These are phyloP conservation scores for Saccharomycopsis sp. DNA, from an alignment of 805 yeast genomes.

Conservation along the genomic window DNA sequence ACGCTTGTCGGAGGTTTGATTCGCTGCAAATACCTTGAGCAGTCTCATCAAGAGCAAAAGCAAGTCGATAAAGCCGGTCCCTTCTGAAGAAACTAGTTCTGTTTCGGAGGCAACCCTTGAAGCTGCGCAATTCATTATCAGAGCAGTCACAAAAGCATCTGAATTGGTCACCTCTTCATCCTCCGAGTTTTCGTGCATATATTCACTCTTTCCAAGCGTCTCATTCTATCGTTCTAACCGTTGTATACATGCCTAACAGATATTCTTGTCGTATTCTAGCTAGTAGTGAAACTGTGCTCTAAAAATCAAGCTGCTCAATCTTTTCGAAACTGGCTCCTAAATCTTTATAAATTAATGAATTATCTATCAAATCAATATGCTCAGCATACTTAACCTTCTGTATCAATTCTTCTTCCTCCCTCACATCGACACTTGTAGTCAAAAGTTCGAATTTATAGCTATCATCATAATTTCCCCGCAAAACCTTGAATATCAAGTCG, in stretches of 20 bases:
- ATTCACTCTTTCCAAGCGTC: too few relatives aligned
- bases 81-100: neutral
- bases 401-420: neutral
- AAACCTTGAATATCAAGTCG: neutral
- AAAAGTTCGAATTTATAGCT: neutral
- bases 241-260: too few relatives aligned
- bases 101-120: neutral
- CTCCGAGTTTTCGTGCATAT: too few relatives aligned
- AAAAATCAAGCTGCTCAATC: neutral
- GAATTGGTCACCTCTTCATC: neutral
- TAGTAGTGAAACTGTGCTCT: too few relatives aligned
- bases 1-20: constrained; percentile 46
- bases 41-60: constrained; percentile 35
- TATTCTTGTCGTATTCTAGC: too few relatives aligned
- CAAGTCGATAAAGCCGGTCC: constrained; percentile 21
- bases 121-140: neutral
- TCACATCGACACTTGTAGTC: neutral
- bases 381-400: neutral
- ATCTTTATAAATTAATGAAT: neutral
- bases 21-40: constrained; percentile 54
- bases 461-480: neutral
- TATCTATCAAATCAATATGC: neutral
- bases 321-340: neutral
- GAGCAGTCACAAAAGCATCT: constrained; percentile 9
- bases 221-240: too few relatives aligned